Base-by-base conservation (phyloP, 2,329 filamentous ascomycete species). In the Magnaporthiopsis rhizophila region DNA sequence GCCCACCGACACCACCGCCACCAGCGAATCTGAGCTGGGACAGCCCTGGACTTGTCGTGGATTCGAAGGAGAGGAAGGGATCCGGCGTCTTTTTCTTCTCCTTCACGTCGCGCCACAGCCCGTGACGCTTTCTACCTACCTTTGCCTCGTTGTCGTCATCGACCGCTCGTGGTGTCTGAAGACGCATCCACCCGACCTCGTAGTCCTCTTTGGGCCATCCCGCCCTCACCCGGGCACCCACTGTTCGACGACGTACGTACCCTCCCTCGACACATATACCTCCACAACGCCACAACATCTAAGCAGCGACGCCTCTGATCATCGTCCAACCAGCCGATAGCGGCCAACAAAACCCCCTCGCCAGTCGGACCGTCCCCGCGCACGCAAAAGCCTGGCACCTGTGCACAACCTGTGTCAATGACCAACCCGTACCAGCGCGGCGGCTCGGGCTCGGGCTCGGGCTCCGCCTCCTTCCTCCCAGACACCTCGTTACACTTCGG, bases 401-500 rank as follows among this genome's bases (percentile, higher is more conserved):
- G 38, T 45, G 38, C 38, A 50, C 24, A n/a, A 28, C 34, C 38
- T 45, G n/a, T 58, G 21, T 72, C 65, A 68, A 81, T 81, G 79
- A 73, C 78, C 67, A 80, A 79, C 68, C 78, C 78, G 15, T 79
- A 76, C 65, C 74, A 75, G 26, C 72, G 75, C 67, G 71, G 69
- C 68, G 69, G 73, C 11, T 68, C 36, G 28, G 60, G 60, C 15
- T 45, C n/a, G 26, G 60, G 60, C 34, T 62, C 60, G 6, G 50
- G 60, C 18, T 45, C 34, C 38, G 60, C 71, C 67, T 53, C 45
- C 18, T 74, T 73, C 65, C 70, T 72, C 63, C 68, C 72, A 65
- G 75, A 77, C 64, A 69, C 72, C 53, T 69, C 71, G 45, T 70
- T 69, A 26, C 68, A 64, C 59, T 58, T 67, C 26, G 61, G 61